These are phyloP conservation scores for Serendipita sp. DNA, from an alignment of 1,284 basidiomycete species.

Conservation along the genomic window DNA sequence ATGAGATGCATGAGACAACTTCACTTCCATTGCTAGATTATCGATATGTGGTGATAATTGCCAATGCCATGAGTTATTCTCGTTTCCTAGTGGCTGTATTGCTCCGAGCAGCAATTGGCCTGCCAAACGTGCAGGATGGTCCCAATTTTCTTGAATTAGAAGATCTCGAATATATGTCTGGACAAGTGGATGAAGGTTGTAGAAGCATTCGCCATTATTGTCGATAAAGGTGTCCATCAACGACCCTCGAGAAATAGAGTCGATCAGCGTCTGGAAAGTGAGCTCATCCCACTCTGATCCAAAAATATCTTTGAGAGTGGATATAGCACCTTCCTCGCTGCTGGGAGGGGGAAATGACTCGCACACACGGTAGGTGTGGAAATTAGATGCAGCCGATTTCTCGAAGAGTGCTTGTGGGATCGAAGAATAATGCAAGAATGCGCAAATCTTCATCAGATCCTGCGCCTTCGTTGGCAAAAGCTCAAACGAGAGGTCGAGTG, in stretches of 20 bases:
- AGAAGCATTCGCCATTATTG: not conserved
- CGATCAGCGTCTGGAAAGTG: not conserved
- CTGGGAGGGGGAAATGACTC: not conserved
- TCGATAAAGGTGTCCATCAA: not conserved
- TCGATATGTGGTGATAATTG: no score
- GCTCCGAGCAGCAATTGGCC: not conserved
- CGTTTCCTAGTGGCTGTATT: not conserved
- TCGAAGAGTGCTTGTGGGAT: not conserved
- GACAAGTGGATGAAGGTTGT: not conserved
- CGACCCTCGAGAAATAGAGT: not conserved
- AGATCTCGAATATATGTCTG: not conserved
- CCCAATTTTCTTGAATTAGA: not conserved
- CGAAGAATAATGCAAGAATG: not conserved
- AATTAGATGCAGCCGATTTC: not conserved
- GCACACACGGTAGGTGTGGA: not conserved
- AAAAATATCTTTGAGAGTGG: not conserved
- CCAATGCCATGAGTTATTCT: no score
- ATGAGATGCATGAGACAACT: no score
- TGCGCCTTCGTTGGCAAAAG: not conserved
- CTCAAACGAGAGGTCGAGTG: not conserved
- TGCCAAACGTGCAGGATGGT: not conserved
- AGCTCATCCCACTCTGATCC: not conserved
- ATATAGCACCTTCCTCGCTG: not conserved
- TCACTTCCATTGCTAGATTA: no score
- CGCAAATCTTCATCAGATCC: not conserved